Conservation (phyloP, 768 basidiomycete species). For the Daedaleopsis sinensis region DNA sequence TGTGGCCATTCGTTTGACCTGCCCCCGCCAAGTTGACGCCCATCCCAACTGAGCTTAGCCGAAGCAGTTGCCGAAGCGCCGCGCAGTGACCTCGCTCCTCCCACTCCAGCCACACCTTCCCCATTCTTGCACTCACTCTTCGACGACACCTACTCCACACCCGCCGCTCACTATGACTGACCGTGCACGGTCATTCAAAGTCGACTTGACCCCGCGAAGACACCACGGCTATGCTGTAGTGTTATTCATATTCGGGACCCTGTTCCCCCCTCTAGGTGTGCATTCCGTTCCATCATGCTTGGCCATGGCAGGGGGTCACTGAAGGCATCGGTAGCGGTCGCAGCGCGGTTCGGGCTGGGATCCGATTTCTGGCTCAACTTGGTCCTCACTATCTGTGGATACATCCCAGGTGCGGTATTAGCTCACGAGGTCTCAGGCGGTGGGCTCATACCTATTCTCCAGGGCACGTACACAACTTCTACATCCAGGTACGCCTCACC, state of each 20-base stretch:
- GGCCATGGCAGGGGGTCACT: slow-evolving; percentile 3
- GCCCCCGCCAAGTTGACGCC: neutral
- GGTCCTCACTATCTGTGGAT: slow-evolving; percentile 86
- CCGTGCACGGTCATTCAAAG: slow-evolving; percentile 41
- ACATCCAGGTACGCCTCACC: slow-evolving; percentile 65
- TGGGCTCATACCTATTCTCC: slow-evolving; percentile 18
- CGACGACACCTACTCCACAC: neutral
- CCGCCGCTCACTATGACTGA: slow-evolving; percentile 8
- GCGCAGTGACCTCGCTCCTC: neutral
- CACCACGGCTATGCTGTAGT: slow-evolving; percentile 83
- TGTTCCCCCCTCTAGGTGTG: slow-evolving; percentile 90
- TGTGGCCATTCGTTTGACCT: too few relatives aligned
- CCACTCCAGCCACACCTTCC: neutral
- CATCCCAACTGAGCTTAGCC: neutral
- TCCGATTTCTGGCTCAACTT: slow-evolving; percentile 91
- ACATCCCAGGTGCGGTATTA: slow-evolving; percentile 70
- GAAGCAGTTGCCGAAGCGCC: neutral
- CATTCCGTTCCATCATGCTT: slow-evolving; percentile 6
- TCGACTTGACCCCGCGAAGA: slow-evolving; percentile 65
- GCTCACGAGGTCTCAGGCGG: neutral
- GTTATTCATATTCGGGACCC: slow-evolving; percentile 85
- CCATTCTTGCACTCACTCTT: neutral
- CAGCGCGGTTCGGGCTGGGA: slow-evolving; percentile 90
- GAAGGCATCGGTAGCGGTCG: slow-evolving; percentile 65
- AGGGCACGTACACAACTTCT: slow-evolving; percentile 94